Evolutionary conservation across 495 filamentous ascomycete species (phyloP), one percentile per base, ranked within the genome.

Genomic region (Penicillium fimorum): DNA sequence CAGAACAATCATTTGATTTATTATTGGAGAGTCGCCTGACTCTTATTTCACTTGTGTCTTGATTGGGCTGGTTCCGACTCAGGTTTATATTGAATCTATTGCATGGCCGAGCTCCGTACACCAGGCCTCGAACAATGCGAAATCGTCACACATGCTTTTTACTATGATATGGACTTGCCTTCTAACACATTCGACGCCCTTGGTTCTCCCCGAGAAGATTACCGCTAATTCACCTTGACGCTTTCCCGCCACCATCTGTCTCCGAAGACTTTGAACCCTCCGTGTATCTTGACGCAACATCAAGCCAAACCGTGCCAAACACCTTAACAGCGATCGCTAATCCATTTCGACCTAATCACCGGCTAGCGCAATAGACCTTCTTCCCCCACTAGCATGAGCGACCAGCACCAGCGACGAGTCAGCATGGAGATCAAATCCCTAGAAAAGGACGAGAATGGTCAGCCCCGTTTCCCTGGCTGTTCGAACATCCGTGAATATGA

Each of bases 401-500:
- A 30, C 17, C 45, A 33, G 27, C 17, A 1, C 45, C 13, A 47
- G 17, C 25, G 10, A 18, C 45, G 46, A 32, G 38, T 49, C 47
- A 68, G 59, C 49, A 76, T 77, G 73, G 70, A 62, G 57, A 69
- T 66, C 52, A 50, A 55, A 54, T 64, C 72, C 18, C 58, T 74
- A 5, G 70, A 77, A 60, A 63, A 60, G 52, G 52, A 65, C 42
- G 52, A 58, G 47, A 56, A 79, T 73, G 78, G 75, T 56, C 56
- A 70, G 53, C 42, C 65, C 47, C 62, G 83, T 57, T 98, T 95
- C 66, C 74, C 76, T 47, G 94, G 94, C 29, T 96, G 92, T 75
- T 93, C 91, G 20, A 87, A 81, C 52, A 97, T 99, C 61, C 79
- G 76, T 44, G 87, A 94, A 53, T 99, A 96, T 68, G 90, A 96